Evolutionary conservation across 148 eudicot species (phyloP).

Genomic region (Euryodendron excelsum): DNA sequence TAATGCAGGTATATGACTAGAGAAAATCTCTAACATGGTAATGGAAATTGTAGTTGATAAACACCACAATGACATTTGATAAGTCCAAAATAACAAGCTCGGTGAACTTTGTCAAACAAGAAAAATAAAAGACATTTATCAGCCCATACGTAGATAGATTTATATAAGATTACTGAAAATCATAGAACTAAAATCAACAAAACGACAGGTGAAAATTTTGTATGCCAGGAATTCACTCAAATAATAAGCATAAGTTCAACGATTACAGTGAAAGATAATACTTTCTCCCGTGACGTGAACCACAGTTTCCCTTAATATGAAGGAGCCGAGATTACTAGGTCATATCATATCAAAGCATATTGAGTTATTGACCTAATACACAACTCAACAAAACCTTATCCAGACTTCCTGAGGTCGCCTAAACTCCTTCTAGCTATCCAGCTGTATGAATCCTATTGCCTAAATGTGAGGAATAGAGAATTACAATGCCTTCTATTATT

Average conservation of each 20-base stretch:
- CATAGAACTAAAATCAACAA: not conserved
- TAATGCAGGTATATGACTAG: constrained; percentile 5
- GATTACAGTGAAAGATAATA: not conserved
- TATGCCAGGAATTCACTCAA: no score
- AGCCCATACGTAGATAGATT: not conserved
- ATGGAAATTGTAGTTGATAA: not conserved
- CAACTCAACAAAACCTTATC: not conserved
- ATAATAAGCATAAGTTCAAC: not conserved
- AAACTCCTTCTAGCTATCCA: not conserved
- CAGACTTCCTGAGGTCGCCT: not conserved
- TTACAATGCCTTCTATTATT: not conserved
- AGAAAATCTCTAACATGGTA: not conserved
- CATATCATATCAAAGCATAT: not conserved
- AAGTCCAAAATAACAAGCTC: not conserved
- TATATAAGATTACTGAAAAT: not conserved
- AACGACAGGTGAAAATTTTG: not conserved
- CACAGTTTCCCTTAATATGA: not conserved
- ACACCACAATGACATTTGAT: not conserved
- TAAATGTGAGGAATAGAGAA: not conserved
- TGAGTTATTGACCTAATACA: not conserved
- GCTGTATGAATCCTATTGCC: not conserved
- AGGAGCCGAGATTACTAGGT: not conserved
- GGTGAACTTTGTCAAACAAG: not conserved
- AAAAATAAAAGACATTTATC: no score
- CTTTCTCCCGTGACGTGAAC: not conserved